Base-by-base conservation (phyloP, 1,139 yeast genomes). In the Trichomonascaceae sp. region DNA sequence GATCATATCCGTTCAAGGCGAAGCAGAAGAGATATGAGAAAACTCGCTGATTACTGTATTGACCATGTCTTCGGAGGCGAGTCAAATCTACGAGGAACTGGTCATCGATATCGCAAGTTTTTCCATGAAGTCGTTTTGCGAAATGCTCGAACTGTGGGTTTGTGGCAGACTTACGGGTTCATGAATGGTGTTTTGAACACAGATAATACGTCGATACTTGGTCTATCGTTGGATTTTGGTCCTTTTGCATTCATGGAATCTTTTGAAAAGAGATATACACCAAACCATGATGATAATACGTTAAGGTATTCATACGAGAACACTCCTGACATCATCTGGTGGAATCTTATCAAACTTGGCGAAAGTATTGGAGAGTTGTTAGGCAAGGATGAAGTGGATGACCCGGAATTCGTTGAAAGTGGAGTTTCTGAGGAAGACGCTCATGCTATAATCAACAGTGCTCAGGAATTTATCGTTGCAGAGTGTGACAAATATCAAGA, bases 171-270 rank as follows among this genome's bases (percentile, higher is more conserved):
- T 0, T 91, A 90, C 69, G 98, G 97, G 2, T 90, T 91, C 65
- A 72, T 91, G 63, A 93, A 93, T 65, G 99, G 99, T 6, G 99
- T 93, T 1, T 74, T 93, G 57, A 93, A 93, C 66, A 91, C 98
- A 0, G 99, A 93, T 66, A 93, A 93, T 66, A 89, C 96, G 0
- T 88, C 96, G 0, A 76, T 93, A 7, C 66, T 85, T 47, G 99
- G 99, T 0, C 74, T 91, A 15, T 82, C 96, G 0, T 81, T 93
- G 71, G 99, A 93, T 69, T 93, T 85, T 68, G 99, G 99, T 3
- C 99, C 99, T 1, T 93, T 88, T 72, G 87, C 95, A 22, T 87
- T 90, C 50, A 77, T 87, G 83, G 97, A 91, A 66, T 81, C 81
- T 55, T 93, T 85, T 66, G 84, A 89, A 64, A 91, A 95, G 7